phyloP scores from a whole-genome alignment of 306 rosid species.

The Sicyos baderoa region DNA sequence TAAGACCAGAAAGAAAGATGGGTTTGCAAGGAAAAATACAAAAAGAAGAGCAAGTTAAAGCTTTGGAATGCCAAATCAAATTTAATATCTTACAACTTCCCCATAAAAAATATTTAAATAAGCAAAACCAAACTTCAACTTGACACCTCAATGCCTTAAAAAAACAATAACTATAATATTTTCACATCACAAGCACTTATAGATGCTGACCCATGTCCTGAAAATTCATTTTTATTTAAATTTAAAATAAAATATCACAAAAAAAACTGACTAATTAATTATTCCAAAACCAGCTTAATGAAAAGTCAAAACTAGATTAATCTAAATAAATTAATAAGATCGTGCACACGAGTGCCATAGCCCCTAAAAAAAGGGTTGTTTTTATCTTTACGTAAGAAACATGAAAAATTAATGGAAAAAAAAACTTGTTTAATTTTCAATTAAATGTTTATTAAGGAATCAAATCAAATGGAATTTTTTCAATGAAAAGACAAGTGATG shows the following conservation, averaged over 20 bases:
- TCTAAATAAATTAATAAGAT: neutral
- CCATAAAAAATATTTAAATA: slow-evolving; percentile 16
- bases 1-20: too few relatives aligned
- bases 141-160: neutral
- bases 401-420: neutral
- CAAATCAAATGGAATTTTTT: slow-evolving; percentile 1
- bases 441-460: neutral
- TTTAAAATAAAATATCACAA: neutral
- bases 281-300: neutral
- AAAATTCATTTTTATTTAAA: neutral
- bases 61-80: slow-evolving; percentile 15
- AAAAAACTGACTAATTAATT: neutral
- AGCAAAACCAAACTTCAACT: slow-evolving; percentile 21
- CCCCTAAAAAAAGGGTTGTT: neutral
- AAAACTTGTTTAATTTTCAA: neutral
- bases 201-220: slow-evolving; percentile 17
- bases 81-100: slow-evolving; percentile 15
- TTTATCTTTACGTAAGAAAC: neutral
- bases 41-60: slow-evolving; percentile 1
- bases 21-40: neutral
- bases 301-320: slow-evolving; percentile 9
- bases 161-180: neutral
- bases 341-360: slow-evolving; percentile 17
- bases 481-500: slow-evolving; percentile 13
- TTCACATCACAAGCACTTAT: neutral